These are phyloP conservation scores for Leccinum fibrillosum DNA, from an alignment of 768 basidiomycete genomes.

Conservation along the genomic window DNA sequence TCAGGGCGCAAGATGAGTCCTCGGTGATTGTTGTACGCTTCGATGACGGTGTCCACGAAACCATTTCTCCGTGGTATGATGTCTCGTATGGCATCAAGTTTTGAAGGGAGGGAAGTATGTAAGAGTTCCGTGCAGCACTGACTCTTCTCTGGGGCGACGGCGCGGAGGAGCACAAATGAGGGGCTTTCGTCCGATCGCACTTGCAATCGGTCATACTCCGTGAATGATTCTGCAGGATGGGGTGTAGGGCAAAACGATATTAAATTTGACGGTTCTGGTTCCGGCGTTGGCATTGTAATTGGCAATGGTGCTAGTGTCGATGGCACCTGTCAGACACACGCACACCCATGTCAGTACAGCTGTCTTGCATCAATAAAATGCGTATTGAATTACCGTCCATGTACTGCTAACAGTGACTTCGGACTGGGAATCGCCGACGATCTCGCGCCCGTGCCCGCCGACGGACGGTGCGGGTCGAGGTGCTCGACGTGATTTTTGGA, in stretches of 20 bases:
- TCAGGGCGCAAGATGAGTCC: constrained; percentile 45
- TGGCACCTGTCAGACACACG: constrained; percentile 7
- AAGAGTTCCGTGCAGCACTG: constrained; percentile 24
- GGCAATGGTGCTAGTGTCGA: not conserved
- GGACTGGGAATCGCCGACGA: constrained; percentile 2
- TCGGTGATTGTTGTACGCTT: constrained; percentile 35
- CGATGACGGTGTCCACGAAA: constrained; percentile 34
- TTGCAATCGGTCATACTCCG: constrained; percentile 27
- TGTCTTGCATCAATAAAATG: not conserved
- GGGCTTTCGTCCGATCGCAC: constrained; percentile 22
- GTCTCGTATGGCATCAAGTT: constrained; percentile 22
- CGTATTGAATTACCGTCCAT: constrained; percentile 17
- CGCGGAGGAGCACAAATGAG: constrained; percentile 18
- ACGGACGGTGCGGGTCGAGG: not conserved
- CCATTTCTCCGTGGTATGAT: constrained; percentile 32
- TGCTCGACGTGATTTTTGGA: constrained; percentile 18
- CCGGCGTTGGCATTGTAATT: not conserved
- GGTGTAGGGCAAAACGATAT: constrained; percentile 25
- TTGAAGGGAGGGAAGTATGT: constrained; percentile 25
- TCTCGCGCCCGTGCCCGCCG: not conserved
- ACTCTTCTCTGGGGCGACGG: constrained; percentile 20
- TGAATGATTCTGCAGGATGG: constrained; percentile 28
- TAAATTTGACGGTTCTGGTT: not conserved
- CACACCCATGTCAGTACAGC: not conserved
- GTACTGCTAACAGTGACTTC: constrained; percentile 1